These are phyloP conservation scores for Sarocladium strictum DNA, from an alignment of 2,329 filamentous ascomycete genomes.

Conservation along the genomic window DNA sequence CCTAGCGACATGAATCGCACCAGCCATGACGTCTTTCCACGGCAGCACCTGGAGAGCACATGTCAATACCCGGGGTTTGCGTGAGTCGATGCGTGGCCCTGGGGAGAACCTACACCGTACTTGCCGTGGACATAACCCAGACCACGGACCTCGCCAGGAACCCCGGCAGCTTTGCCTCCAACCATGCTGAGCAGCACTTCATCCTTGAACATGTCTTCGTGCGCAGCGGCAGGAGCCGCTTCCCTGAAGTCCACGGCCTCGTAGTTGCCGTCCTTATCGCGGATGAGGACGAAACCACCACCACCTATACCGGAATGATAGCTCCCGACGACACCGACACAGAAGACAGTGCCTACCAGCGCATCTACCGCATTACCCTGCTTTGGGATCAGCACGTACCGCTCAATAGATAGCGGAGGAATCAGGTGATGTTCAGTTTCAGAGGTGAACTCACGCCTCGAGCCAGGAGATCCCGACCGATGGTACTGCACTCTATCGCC, in stretches of 20 bases:
- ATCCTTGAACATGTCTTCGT: conserved; percentile 76
- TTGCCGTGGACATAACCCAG: conserved; percentile 71
- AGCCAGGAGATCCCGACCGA: conserved; percentile 58
- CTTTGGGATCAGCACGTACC: neutral
- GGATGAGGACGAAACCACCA: conserved; percentile 83
- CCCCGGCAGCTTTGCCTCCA: conserved; percentile 66
- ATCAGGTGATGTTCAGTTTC: too few relatives aligned
- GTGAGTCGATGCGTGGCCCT: neutral
- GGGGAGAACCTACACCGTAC: conserved; percentile 50
- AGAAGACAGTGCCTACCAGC: conserved; percentile 67
- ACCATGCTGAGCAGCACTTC: conserved; percentile 61
- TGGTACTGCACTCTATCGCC: conserved; percentile 59
- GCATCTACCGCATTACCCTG: conserved; percentile 73
- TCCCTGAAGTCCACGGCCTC: conserved; percentile 90
- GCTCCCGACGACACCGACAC: conserved; percentile 69
- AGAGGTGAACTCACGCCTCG: conserved; percentile 36
- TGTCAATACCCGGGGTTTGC: neutral
- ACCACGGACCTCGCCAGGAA: conserved; percentile 72
- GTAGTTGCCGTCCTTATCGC: conserved; percentile 65
- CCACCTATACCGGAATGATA: conserved; percentile 82
- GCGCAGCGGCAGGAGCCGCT: conserved; percentile 74
- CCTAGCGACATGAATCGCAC: conserved; percentile 67
- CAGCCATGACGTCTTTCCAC: conserved; percentile 67
- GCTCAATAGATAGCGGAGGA: too few relatives aligned
- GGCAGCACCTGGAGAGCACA: conserved; percentile 39